Evolutionary conservation across 257 asterid genomes (phyloP), one percentile per base, ranked within the genome.

Genomic region (Lycium barbarum): DNA sequence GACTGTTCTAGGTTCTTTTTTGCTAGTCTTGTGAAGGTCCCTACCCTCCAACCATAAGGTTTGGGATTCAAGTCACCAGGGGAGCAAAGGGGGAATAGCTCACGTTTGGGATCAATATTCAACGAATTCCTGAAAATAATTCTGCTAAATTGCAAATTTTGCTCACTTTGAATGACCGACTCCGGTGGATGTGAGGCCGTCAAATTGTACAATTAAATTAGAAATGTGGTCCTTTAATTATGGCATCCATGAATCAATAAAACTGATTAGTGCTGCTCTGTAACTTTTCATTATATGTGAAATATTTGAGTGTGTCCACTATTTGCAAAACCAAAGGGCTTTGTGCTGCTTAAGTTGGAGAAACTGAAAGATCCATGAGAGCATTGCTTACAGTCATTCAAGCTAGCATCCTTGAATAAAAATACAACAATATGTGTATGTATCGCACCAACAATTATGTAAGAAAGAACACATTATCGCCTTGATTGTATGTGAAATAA

Each of bases 151-250:
- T 73, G 80, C n/a, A 45, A 45, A 10, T 45, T 45, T 72, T 73
- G 5, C 11, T 73, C 18, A 13, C 40, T 73, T 47, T 74, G 22
- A 49, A 47, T 51, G 49, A 49, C 62, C 13, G 20, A 35, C 59
- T 73, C 76, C n/a, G 36, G n/a, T 72, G 80, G 6, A 72, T 45
- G 22, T 47, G 81, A 74, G 61, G 61, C 81, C 43, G 20, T 74
- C 80, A 74, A 74, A 45, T 22, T 73, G 59, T 11, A 45, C 10
- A 45, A n/a, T 72, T 45, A 72, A n/a, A 72, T n/a, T 45, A 5
- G 80, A 45, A 45, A n/a, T 10, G 58, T 43, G 55, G 57, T 49
- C 58, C 58, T 72, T 43, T 72, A 43, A n/a, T 45, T 72, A 18
- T 5, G 43, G 81, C 61, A 74, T 49, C 43, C 22, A 22, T 74